Evolutionary conservation across 108 stramenopile species (phyloP), one percentile per base, ranked within the genome.

Genomic region (Skeletonema costatum): DNA sequence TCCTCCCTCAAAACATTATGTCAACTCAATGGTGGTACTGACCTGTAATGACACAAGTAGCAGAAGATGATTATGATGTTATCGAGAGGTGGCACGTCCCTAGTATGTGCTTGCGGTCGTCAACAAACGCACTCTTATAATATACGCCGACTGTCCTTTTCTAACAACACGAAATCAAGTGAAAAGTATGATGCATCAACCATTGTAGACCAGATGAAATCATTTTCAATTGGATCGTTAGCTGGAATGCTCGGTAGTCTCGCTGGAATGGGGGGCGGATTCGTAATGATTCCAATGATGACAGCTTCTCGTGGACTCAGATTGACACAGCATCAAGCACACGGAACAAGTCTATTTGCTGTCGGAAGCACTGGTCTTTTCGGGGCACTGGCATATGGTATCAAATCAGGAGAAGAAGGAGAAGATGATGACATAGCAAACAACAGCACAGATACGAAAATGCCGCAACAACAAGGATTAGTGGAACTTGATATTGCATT

Each of bases 181-280:
- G 29, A 64, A 0, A 41, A 71, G 60, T 62, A 41, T 30, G 21
- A 39, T 29, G 19, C 44, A 16, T 68, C 66, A 9, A 53, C 9
- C 0, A 21, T 42, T 51, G 38, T 72, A 29, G 66, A 82, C 11
- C 70, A 72, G 46, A 13, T 82, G 14, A 84, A 87, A 68, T 65
- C 84, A 21, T 88, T 92, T 66, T 68, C 66, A 19, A 91, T 96
- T 65, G 97, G 97, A 8, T 48, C 86, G 0, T 35, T 89, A 5
- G 97, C 96, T 5, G 97, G 97, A 0, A 5, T 82, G 4, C 65
- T 92, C 7, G 97, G 97, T 91, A 88, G 4, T n/a, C 74, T 97
- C 19, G 96, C 92, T 11, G 97, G 97, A 5, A 90, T 97, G 90
- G 97, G 97, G 1, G 97, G 97, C 25, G 97, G 95, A 8, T 98